Base-by-base conservation (phyloP, 805 yeast genomes). In the Lipomyces kockii region DNA sequence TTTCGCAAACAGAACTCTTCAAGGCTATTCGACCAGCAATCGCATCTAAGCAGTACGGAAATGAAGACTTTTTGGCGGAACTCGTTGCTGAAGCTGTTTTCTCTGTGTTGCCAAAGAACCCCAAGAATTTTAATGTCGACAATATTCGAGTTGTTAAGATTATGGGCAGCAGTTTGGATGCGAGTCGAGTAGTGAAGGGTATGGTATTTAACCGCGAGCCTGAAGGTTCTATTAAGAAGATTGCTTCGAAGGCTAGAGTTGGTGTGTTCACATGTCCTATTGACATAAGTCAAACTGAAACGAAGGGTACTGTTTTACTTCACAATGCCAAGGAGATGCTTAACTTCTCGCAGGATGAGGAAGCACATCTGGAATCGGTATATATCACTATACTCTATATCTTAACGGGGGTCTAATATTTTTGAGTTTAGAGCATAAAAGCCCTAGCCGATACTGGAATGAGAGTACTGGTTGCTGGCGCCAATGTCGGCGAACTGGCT, bases 131-230 rank as follows among this genome's bases (percentile, higher is more conserved):
- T 84, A 95, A 93, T 78, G 95, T 94, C 64, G 99, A 95, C 78
- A 89, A 93, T 67, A 86, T 95, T 69, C 87, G 99, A 78, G 97
- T 95, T 20, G 99, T 95, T 62, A 95, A 95, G 81, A 90, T 95
- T 73, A 91, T 95, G 97, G 99, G 99, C 69, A 84, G 96, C 20
- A 84, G 93, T 62, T 82, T 95, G 73, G 80, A 82, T 49, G 83
- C 84, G 74, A 89, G 97, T 12, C 84, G 84, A 74, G 98, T 95
- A 62, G 83, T 95, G 71, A 91, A 90, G 80, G 99, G 99, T 73
- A 95, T 95, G 99, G 97, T 95, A 51, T 94, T 95, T 84, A 97
- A 97, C 73, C 86, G 96, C 75, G 97, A 92, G 79, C 97, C 98
- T n/a, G 98, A 94, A 78, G 71, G 64, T 17, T 88, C 87, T 72